A percentile compares a stretch with the other conserved stretches of the same genome.
Conservation (phyloP, 1,284 basidiomycete species). For the Cutaneotrichosporon sp. region DNA sequence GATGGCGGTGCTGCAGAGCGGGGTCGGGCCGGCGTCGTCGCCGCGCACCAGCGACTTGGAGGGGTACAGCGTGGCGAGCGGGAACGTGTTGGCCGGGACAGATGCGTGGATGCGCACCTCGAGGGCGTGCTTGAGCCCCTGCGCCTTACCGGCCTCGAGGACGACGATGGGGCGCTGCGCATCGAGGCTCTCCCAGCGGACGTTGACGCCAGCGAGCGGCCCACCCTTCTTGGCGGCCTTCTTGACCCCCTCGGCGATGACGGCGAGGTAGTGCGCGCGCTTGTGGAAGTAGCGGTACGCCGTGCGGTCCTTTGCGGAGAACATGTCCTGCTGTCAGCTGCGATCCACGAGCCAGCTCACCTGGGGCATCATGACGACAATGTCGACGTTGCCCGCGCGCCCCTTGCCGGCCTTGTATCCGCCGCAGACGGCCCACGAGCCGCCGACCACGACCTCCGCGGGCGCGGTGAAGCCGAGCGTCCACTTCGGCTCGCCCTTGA, state of each 20-base stretch:
- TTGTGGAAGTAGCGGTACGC: slow-evolving; percentile 92
- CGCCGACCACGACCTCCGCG: slow-evolving; percentile 53
- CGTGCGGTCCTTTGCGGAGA: slow-evolving; percentile 94
- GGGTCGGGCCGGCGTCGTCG: slow-evolving; percentile 46
- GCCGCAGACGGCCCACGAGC: slow-evolving; percentile 63
- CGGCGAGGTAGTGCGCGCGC: slow-evolving; percentile 84
- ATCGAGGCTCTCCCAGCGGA: slow-evolving; percentile 68
- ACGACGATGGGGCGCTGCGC: slow-evolving; percentile 36
- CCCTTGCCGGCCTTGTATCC: slow-evolving; percentile 56
- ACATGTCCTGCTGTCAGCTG: slow-evolving; percentile 56
- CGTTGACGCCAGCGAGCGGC: slow-evolving; percentile 63
- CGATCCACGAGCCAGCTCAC: slow-evolving; percentile 57
- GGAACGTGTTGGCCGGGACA: slow-evolving; percentile 65
- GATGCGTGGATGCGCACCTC: slow-evolving; percentile 74
- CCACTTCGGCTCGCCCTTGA: slow-evolving; percentile 66
- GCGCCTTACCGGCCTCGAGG: slow-evolving; percentile 29
- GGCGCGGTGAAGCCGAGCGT: slow-evolving; percentile 68
- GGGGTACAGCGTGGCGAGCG: slow-evolving; percentile 68
- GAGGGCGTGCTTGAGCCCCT: slow-evolving; percentile 68
- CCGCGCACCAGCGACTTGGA: slow-evolving; percentile 68
- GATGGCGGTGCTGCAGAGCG: slow-evolving; percentile 76
- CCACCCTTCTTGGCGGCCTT: slow-evolving; percentile 60
- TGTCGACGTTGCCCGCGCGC: slow-evolving; percentile 70
- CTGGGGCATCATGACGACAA: slow-evolving; percentile 83
- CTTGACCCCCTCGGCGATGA: slow-evolving; percentile 67